Conservation (phyloP, 2,329 filamentous ascomycete species). For the Cercospora sojina region DNA sequence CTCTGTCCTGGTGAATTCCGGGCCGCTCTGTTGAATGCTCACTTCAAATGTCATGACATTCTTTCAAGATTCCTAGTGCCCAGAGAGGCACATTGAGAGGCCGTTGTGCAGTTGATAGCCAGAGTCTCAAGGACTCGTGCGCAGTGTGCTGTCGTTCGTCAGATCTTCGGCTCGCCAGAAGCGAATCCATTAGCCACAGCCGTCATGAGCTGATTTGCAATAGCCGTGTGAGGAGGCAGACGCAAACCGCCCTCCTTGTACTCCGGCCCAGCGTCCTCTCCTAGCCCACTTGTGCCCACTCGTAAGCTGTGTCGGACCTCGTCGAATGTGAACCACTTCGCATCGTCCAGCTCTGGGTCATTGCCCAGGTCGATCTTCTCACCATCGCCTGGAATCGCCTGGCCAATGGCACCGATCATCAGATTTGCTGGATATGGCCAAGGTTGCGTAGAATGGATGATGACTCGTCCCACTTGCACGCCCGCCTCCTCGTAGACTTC, state of each 20-base stretch:
- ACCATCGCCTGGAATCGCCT: conserved; percentile 67
- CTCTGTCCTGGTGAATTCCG: background rate
- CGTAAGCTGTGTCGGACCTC: conserved; percentile 74
- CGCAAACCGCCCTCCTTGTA: conserved; percentile 77
- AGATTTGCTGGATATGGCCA: conserved; percentile 56
- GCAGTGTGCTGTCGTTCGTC: conserved; percentile 1
- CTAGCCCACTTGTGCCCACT: conserved; percentile 66
- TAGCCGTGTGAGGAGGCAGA: conserved; percentile 81
- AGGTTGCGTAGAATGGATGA: conserved; percentile 53
- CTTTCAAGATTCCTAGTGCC: background rate
- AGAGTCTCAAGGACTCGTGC: background rate
- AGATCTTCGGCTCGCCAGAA: conserved; percentile 50
- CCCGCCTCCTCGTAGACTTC: conserved; percentile 55
- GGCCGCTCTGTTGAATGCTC: background rate
- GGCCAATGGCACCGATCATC: conserved; percentile 71
- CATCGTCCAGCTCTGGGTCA: conserved; percentile 87
- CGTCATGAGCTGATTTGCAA: conserved; percentile 83
- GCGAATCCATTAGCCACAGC: conserved; percentile 77
- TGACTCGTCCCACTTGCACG: conserved; percentile 50
- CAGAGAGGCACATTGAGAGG: background rate
- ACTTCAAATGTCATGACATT: background rate
- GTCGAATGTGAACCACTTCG: conserved; percentile 81
- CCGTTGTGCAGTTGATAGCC: background rate
- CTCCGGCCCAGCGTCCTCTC: conserved; percentile 60
- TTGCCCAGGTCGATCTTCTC: conserved; percentile 81